Base-by-base conservation (phyloP, 179 eudicot genomes). In the Sideroxylon spinosum region DNA sequence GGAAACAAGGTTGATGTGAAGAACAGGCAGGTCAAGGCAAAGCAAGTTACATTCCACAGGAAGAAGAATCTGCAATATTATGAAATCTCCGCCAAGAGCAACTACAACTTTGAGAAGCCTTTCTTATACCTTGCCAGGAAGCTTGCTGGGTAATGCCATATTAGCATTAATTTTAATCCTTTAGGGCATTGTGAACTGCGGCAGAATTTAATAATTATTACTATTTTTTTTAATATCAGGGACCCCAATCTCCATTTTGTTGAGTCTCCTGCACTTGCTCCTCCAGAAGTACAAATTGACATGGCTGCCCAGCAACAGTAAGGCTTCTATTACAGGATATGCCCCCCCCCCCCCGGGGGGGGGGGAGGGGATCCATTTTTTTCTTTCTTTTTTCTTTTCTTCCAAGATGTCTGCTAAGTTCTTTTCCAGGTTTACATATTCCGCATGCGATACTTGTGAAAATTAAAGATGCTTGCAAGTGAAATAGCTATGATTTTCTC, bases 21-120 rank as follows among this genome's bases (percentile, higher is more conserved):
- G 79, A 80, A 80, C 75, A 75, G 82, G 75, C 82, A 80, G 82
- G 82, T 80, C 6, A 75, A 75, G 76, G 82, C 79, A 75, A 80
- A 79, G 77, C 81, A 79, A 71, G 81, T 79, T 57, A 79, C 82
- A 22, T 79, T 79, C 82, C 82, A 79, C 82, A 74, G 78, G 82
- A 79, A 79, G 78, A 79, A 79, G 60, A 79, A 79, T 46, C 26
- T 79, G 73, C 82, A 80, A 52, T 80, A 80, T 13, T 80, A 75
- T 55, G 82, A 80, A 71, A 80, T 80, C 25, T 80, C 82, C 46
- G 82, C 82, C 0, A 80, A 80, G 74, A 77, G 80, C 60, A 77
- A 77, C 74, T 77, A 77, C 80, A 78, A 78, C 50, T 78, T 78
- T 61, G 81, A 81, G 46, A 69, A 81, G 73, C 84, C 84, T 55